phyloP scores from a whole-genome alignment of 768 basidiomycete genomes.

The Tricholoma sp. region DNA sequence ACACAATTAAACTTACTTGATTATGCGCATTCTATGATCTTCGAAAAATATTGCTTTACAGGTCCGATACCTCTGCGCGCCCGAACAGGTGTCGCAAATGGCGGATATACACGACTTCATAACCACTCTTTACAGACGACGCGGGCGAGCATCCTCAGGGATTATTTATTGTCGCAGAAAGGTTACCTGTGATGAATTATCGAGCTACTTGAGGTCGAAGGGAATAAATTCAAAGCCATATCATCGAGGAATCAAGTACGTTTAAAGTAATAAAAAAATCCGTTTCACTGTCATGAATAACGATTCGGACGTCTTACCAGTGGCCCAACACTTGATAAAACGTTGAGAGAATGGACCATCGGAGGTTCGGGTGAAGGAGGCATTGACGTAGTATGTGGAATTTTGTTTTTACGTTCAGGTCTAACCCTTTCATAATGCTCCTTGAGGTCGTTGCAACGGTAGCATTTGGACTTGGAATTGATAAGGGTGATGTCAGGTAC shows the following conservation, averaged over 20 bases:
- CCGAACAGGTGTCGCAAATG: slow-evolving; percentile 51
- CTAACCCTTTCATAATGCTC: not conserved
- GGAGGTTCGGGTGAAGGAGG: slow-evolving; percentile 47
- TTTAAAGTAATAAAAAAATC: not conserved
- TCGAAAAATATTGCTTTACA: slow-evolving; percentile 19
- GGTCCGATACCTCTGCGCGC: slow-evolving; percentile 60
- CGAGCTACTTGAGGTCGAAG: slow-evolving; percentile 56
- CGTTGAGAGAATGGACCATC: slow-evolving; percentile 53
- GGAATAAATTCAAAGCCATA: slow-evolving; percentile 69
- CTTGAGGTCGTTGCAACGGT: slow-evolving; percentile 72
- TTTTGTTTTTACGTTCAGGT: not conserved
- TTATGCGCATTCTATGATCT: not conserved
- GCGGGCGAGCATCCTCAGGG: slow-evolving; percentile 58
- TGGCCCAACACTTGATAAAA: slow-evolving; percentile 46
- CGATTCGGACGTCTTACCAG: slow-evolving; percentile 28
- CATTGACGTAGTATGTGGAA: slow-evolving; percentile 54
- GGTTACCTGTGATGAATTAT: slow-evolving; percentile 61
- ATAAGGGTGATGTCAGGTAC: slow-evolving; percentile 73
- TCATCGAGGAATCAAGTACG: slow-evolving; percentile 64
- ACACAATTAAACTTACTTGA: not conserved
- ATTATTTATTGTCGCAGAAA: slow-evolving; percentile 76
- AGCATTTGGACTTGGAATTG: slow-evolving; percentile 85
- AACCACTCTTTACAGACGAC: slow-evolving; percentile 50
- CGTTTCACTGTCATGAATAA: not conserved
- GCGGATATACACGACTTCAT: slow-evolving; percentile 65